phyloP scores from a whole-genome alignment of 371 early-diverging fungal genomes.

The Lichtheimia ornata region DNA sequence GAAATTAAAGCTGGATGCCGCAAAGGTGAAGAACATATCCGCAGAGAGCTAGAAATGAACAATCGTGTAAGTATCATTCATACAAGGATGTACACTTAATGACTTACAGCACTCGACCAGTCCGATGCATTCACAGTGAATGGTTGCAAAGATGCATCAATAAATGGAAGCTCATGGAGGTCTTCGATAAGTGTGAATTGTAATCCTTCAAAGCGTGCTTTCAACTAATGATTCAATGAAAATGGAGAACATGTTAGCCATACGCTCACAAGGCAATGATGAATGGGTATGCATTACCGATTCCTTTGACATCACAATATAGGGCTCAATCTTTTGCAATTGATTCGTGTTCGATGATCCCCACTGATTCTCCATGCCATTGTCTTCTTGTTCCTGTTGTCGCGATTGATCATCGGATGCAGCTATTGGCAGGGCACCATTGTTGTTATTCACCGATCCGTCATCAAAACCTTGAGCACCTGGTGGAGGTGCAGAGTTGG shows the following conservation, averaged over 20 bases:
- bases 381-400: no score
- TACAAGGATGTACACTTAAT: not conserved
- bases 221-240: conserved; percentile 23
- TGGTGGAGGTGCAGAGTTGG: conserved; percentile 8
- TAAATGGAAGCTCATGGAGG: conserved; percentile 74
- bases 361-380: no score
- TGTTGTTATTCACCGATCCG: not conserved
- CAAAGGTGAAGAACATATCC: conserved; percentile 67
- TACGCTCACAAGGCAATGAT: no score
- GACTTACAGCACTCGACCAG: conserved; percentile 65
- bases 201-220: conserved; percentile 58
- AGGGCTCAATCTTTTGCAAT: conserved; percentile 34
- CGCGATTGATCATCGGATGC: not conserved
- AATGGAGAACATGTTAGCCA: not conserved
- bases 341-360: not conserved
- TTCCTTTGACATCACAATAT: conserved; percentile 50
- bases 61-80: not conserved
- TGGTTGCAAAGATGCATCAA: conserved; percentile 69
- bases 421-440: not conserved
- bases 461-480: conserved; percentile 12
- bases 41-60: conserved; percentile 53
- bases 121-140: conserved; percentile 67
- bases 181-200: conserved; percentile 83
- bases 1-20: conserved; percentile 86
- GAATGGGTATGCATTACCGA: conserved; percentile 23